Evolutionary conservation across 2,329 filamentous ascomycete species (phyloP), one percentile per base, ranked within the genome.

Genomic region (Xylaria sp.): DNA sequence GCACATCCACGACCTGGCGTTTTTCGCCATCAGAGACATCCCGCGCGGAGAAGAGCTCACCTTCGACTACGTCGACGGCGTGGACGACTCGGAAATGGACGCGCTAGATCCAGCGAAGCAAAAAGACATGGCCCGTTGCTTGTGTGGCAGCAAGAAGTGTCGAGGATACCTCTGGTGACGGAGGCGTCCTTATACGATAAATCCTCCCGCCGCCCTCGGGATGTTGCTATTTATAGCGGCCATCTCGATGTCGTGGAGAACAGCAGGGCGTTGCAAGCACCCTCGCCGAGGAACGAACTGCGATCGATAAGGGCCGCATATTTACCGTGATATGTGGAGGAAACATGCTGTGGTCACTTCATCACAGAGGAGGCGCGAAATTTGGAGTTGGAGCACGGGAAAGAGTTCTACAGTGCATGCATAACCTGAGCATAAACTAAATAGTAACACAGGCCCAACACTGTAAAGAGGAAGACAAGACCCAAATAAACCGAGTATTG

Each of bases 11-110:
- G 90, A 93, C 62, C 78, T 94, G 48, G 91, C 90, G 0, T 83
- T 94, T 62, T 94, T 94, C 70, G 90, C 91, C 0, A 83, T 87
- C 29, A 78, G 82, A 41, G 83, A 90, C 54, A 91, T 94, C 27
- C 76, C 78, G 0, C 82, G 83, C 0, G 85, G 85, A 1, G 85
- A 88, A 31, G 91, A 95, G 73, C 76, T 95, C 31, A 93, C 89
- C 0, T 94, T 95, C 72, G 90, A 94, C 70, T 95, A 95, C 69
- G 81, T 90, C 5, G 89, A 90, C 67, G 87, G 87, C 8, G 81
- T 86, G 23, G 83, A 84, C 8, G 79, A 79, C 19, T 74, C 79
- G 25, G 76, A 79, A 11, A 76, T 79, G 31, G 81, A 85, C 57
- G 81, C 82, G 1, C 79, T 82, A 2, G 80, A 85, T 40, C 78